Percentiles rank a stretch among this genome's conserved stretches.
Evolutionary conservation across 805 yeast species (phyloP).

Genomic region (Ogataea neopini): DNA sequence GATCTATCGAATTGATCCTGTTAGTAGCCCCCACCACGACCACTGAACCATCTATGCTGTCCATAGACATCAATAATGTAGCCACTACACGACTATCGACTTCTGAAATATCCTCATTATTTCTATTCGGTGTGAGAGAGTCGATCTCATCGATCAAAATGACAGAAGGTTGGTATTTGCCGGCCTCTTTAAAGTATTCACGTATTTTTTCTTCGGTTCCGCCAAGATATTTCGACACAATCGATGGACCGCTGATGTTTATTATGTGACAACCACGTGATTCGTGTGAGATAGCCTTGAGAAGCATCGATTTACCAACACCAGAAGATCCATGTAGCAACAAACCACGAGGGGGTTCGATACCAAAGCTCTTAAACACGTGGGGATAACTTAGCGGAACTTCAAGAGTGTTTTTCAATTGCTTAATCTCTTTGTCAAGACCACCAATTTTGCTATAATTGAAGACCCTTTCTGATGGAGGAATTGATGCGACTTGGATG

Average conservation of each 20-base stretch:
- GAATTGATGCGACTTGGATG: slow-evolving; percentile 37
- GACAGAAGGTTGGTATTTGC: slow-evolving; percentile 81
- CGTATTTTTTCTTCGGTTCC: slow-evolving; percentile 90
- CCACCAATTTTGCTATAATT: slow-evolving; percentile 68
- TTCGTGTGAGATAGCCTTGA: slow-evolving; percentile 79
- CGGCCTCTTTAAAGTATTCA: slow-evolving; percentile 81
- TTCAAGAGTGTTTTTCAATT: slow-evolving; percentile 66
- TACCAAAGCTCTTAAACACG: slow-evolving; percentile 79
- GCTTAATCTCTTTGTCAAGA: slow-evolving; percentile 57
- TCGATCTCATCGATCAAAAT: slow-evolving; percentile 93
- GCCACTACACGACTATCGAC: slow-evolving; percentile 90
- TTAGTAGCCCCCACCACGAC: slow-evolving; percentile 91
- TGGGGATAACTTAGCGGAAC: slow-evolving; percentile 80
- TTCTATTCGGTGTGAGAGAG: slow-evolving; percentile 83
- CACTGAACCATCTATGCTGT: slow-evolving; percentile 65
- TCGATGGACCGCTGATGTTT: slow-evolving; percentile 85
- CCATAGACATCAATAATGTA: slow-evolving; percentile 79
- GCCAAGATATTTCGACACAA: slow-evolving; percentile 90
- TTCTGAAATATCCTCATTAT: slow-evolving; percentile 84
- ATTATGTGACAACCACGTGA: slow-evolving; percentile 75
- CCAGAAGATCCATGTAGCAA: slow-evolving; percentile 97
- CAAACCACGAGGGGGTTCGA: slow-evolving; percentile 90
- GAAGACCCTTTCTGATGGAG: slow-evolving; percentile 41
- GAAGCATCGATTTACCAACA: slow-evolving; percentile 90
- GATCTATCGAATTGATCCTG: slow-evolving; percentile 87